Evolutionary conservation across 257 asterid species (phyloP).

Genomic region (Verbena officinalis): DNA sequence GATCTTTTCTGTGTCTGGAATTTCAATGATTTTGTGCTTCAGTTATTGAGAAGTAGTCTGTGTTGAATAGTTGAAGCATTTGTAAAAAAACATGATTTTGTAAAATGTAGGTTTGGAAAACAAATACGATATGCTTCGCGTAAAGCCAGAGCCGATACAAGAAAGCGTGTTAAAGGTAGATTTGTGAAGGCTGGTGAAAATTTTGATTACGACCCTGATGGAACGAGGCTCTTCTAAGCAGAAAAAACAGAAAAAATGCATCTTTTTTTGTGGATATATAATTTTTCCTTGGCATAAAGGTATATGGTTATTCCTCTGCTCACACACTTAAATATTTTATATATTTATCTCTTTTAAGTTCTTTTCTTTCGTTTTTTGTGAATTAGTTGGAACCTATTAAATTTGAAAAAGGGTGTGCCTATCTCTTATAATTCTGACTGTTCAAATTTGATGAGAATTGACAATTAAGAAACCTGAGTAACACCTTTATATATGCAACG

Average conservation of each 20-base stretch:
- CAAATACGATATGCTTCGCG: slow-evolving; percentile 92
- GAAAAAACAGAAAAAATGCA: neutral
- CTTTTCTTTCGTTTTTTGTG: too few relatives aligned
- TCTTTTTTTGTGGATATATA: neutral
- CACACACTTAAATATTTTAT: too few relatives aligned
- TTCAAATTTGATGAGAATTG: too few relatives aligned
- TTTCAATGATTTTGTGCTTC: neutral
- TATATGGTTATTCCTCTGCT: neutral
- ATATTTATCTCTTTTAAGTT: too few relatives aligned
- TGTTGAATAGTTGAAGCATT: neutral
- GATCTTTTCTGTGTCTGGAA: neutral
- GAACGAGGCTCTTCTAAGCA: slow-evolving; percentile 39
- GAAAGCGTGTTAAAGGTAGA: slow-evolving; percentile 90
- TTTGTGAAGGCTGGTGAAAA: slow-evolving; percentile 85
- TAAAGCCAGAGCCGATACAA: slow-evolving; percentile 89
- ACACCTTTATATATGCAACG: too few relatives aligned
- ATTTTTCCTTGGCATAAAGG: slow-evolving; percentile 28
- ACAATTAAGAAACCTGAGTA: too few relatives aligned
- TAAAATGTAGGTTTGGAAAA: slow-evolving; percentile 66
- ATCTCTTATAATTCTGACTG: too few relatives aligned
- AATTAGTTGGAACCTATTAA: too few relatives aligned
- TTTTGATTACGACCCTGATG: slow-evolving; percentile 55
- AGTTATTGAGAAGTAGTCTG: neutral
- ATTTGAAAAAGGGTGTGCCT: too few relatives aligned
- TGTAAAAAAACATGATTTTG: neutral